Percentiles rank a stretch among this genome's conserved stretches.
These are phyloP conservation scores for Fusarium hostae DNA, from an alignment of 2,329 filamentous ascomycete genomes.

Conservation along the genomic window DNA sequence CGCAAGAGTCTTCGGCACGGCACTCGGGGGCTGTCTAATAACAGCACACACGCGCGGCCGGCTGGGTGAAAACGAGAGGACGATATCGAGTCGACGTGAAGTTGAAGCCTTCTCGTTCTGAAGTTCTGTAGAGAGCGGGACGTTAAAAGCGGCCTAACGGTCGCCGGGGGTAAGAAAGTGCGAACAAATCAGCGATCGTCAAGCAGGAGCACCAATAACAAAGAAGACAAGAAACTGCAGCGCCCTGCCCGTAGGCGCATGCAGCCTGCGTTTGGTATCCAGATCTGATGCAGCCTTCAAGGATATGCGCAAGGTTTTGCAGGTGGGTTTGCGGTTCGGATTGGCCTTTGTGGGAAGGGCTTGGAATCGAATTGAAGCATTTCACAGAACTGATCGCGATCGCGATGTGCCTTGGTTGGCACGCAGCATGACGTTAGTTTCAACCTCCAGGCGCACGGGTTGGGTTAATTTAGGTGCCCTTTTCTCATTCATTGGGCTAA, in stretches of 20 bases:
- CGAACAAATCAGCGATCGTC: conserved; percentile 23
- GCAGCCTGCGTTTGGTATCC: conserved; percentile 10
- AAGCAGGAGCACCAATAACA: conserved; percentile 16
- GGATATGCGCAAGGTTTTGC: conserved; percentile 13
- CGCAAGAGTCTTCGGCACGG: conserved; percentile 18
- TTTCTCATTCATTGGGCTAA: conserved; percentile 12
- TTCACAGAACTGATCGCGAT: conserved; percentile 12
- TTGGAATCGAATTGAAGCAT: conserved; percentile 10
- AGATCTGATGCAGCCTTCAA: conserved; percentile 22
- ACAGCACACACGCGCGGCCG: conserved; percentile 42
- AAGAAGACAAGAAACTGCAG: conserved; percentile 5
- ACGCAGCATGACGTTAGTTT: conserved; percentile 26
- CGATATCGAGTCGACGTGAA: conserved; percentile 23
- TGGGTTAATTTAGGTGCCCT: conserved; percentile 2
- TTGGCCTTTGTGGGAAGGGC: background rate
- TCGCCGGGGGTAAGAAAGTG: conserved; percentile 11
- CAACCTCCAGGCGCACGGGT: conserved; percentile 26
- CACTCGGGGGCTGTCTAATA: conserved; percentile 47
- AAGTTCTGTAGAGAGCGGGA: background rate
- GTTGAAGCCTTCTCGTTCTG: conserved; percentile 9
- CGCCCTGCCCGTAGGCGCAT: conserved; percentile 14
- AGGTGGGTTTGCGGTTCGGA: background rate
- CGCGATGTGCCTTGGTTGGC: conserved; percentile 19
- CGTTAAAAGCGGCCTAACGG: conserved; percentile 16
- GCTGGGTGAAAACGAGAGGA: conserved; percentile 11